A percentile compares a stretch with the other conserved stretches of the same genome.
These are phyloP conservation scores for Cutaneotrichosporon arboriforme DNA, from an alignment of 1,284 basidiomycete species.

Conservation along the genomic window DNA sequence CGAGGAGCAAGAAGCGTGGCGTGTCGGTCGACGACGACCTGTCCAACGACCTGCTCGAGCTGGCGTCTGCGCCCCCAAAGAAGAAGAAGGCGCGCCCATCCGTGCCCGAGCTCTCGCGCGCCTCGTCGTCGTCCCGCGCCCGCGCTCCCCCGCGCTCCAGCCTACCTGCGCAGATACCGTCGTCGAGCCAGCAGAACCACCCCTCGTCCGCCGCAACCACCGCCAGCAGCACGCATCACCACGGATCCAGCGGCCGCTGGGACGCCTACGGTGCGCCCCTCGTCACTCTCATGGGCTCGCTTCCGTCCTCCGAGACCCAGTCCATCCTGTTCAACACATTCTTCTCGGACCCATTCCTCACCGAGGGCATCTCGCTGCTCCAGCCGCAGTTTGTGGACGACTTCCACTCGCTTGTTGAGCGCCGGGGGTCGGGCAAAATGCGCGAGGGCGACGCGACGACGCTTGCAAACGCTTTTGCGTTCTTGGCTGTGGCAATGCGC, in stretches of 20 bases:
- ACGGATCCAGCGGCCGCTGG: conserved; percentile 11
- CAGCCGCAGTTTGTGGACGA: conserved; percentile 37
- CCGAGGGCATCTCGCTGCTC: conserved; percentile 42
- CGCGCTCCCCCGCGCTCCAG: conserved; percentile 10
- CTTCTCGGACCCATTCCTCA: conserved; percentile 40
- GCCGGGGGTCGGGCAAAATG: conserved; percentile 18
- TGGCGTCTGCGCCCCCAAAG: conserved; percentile 36
- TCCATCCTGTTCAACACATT: conserved; percentile 40
- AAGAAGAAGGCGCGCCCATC: conserved; percentile 28
- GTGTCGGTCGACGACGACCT: conserved; percentile 32
- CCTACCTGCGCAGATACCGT: conserved; percentile 1
- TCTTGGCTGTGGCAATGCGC: conserved; percentile 34
- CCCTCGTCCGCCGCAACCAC: neutral
- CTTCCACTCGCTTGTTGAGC: conserved; percentile 31
- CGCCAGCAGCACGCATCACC: neutral
- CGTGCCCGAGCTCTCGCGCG: conserved; percentile 4
- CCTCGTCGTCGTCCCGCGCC: conserved; percentile 1
- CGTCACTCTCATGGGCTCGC: conserved; percentile 27
- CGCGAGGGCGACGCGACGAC: conserved; percentile 42
- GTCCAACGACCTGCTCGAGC: conserved; percentile 30
- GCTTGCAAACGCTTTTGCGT: conserved; percentile 36
- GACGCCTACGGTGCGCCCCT: conserved; percentile 34
- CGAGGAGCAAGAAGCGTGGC: conserved; percentile 24
- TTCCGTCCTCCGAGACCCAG: conserved; percentile 36
- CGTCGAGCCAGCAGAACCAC: neutral